phyloP scores from a whole-genome alignment of 352 stramenopile species.

The Phytophthora macrochlamydospora region DNA sequence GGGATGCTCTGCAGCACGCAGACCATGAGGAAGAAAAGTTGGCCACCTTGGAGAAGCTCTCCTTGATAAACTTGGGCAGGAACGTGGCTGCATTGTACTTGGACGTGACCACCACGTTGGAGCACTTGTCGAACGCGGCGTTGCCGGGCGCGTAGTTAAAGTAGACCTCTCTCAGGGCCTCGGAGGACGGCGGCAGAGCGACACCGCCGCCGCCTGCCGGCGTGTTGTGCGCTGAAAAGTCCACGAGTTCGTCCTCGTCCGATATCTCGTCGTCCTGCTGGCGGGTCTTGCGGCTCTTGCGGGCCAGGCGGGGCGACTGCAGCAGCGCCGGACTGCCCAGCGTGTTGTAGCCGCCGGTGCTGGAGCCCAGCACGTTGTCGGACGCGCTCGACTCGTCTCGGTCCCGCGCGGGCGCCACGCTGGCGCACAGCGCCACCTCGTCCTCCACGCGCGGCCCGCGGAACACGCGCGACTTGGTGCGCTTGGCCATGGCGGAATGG shows the following conservation, averaged over 20 bases:
- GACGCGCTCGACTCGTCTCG: constrained; percentile 21
- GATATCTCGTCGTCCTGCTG: constrained; percentile 14
- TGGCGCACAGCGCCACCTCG: constrained; percentile 43
- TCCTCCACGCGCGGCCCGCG: constrained; percentile 59
- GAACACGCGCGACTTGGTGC: constrained; percentile 49
- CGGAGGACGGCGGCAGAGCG: neutral
- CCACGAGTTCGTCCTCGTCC: constrained; percentile 35
- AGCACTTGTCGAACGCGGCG: constrained; percentile 64
- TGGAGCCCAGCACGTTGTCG: constrained; percentile 21
- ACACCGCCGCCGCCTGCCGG: constrained; percentile 12
- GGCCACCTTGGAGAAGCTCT: constrained; percentile 90
- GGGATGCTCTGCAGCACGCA: constrained; percentile 88
- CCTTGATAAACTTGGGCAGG: constrained; percentile 87
- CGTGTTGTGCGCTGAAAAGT: constrained; percentile 15
- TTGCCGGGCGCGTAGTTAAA: constrained; percentile 78
- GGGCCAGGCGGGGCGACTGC: constrained; percentile 26
- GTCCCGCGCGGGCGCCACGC: constrained; percentile 13
- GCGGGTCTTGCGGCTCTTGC: constrained; percentile 7
- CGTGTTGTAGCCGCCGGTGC: constrained; percentile 36
- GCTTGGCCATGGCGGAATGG: constrained; percentile 28
- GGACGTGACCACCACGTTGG: constrained; percentile 90
- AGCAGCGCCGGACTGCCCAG: constrained; percentile 43
- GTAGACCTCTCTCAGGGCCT: constrained; percentile 60
- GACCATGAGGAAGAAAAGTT: constrained; percentile 96
- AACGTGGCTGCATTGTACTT: constrained; percentile 92